Evolutionary conservation across 2,329 filamentous ascomycete species (phyloP).

Genomic region (Phialemonium atrogriseum): DNA sequence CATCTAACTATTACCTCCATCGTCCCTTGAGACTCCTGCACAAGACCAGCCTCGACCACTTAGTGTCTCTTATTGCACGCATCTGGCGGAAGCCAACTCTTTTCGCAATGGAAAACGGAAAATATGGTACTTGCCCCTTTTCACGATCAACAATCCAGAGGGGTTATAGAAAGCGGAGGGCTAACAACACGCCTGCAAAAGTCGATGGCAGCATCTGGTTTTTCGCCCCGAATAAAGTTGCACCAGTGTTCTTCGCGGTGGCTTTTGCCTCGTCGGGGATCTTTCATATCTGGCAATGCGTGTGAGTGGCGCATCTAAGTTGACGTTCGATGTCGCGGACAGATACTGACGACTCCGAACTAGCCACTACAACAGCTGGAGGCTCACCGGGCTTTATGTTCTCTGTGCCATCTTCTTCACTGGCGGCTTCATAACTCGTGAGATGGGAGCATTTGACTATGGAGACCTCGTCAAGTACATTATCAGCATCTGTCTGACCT

Average conservation of each 20-base stretch:
- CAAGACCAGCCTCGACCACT: too few species aligned
- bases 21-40: too few species aligned
- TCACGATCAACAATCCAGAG: too few species aligned
- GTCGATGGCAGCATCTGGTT: slow-evolving; percentile 35
- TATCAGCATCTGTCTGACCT: slow-evolving; percentile 26
- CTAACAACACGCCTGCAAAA: slow-evolving; percentile 12
- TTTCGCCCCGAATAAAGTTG: slow-evolving; percentile 38
- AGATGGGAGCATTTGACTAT: slow-evolving; percentile 40
- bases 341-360: too few species aligned
- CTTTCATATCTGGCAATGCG: slow-evolving; percentile 32
- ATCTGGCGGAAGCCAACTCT: too few species aligned
- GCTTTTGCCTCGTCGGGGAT: slow-evolving; percentile 28
- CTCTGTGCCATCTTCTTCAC: slow-evolving; percentile 38
- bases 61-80: too few species aligned
- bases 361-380: slow-evolving; percentile 41
- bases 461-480: slow-evolving; percentile 32
- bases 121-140: slow-evolving; percentile 16
- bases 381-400: slow-evolving; percentile 37
- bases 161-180: too few species aligned
- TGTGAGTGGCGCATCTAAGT: too few species aligned
- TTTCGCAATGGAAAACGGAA: slow-evolving; percentile 21
- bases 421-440: slow-evolving; percentile 37
- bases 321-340: too few species aligned
- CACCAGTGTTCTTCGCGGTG: slow-evolving; percentile 36
- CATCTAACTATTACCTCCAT: too few species aligned